These are phyloP conservation scores for Saraca asoca DNA, from an alignment of 331 rosid genomes.

Conservation along the genomic window DNA sequence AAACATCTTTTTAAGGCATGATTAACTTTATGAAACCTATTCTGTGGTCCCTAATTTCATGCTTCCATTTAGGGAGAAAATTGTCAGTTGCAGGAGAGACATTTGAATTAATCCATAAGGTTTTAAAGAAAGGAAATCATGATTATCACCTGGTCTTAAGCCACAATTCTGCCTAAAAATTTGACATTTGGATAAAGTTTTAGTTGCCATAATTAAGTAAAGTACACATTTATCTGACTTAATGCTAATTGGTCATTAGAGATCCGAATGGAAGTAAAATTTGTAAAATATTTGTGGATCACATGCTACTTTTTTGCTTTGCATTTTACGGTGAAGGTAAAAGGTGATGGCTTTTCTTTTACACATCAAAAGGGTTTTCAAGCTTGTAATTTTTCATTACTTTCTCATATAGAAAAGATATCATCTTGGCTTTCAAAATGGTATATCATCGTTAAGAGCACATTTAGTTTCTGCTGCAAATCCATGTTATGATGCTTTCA, in stretches of 20 bases:
- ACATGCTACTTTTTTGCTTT: constrained; percentile 47
- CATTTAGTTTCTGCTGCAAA: constrained; percentile 35
- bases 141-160: constrained; percentile 58
- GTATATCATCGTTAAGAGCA: constrained; percentile 14
- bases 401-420: constrained; percentile 40
- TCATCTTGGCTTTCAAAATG: constrained; percentile 37
- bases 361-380: constrained; percentile 44
- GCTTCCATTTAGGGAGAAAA: constrained; percentile 58
- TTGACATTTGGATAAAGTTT: constrained; percentile 38
- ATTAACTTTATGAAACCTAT: constrained; percentile 52
- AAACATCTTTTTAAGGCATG: constrained; percentile 30
- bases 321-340: constrained; percentile 30
- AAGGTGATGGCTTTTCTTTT: constrained; percentile 34
- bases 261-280: constrained; percentile 43
- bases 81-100: constrained; percentile 60
- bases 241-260: constrained; percentile 49
- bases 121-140: constrained; percentile 14
- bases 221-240: constrained; percentile 47
- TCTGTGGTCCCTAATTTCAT: constrained; percentile 70
- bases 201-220: constrained; percentile 39
- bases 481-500: constrained; percentile 54
- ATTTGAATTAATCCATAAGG: constrained; percentile 50
- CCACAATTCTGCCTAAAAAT: constrained; percentile 61
- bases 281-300: constrained; percentile 49
- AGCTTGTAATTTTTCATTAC: constrained; percentile 38